These are phyloP conservation scores for Chondrus crispus DNA, from an alignment of 23 red algal genomes.

Conservation along the genomic window DNA sequence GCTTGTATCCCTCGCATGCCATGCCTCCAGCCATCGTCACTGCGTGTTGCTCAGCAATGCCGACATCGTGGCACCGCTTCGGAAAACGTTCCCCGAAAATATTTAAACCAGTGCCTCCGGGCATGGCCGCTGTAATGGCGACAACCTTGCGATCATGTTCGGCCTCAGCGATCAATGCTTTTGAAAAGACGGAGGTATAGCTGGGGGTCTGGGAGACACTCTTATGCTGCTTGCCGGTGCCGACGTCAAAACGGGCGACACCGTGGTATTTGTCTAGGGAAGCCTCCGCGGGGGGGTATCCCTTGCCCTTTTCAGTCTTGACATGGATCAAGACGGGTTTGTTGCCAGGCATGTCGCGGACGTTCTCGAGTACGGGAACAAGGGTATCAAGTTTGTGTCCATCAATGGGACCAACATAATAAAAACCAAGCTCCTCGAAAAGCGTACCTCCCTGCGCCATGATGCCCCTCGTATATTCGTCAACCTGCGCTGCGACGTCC, in stretches of 20 bases:
- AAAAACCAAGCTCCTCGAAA: constrained; percentile 98
- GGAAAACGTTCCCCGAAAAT: constrained; percentile 90
- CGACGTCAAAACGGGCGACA: constrained; percentile 84
- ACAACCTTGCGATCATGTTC: constrained; percentile 90
- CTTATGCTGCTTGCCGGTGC: constrained; percentile 81
- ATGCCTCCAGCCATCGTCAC: constrained; percentile 96
- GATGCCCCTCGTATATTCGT: constrained; percentile 84
- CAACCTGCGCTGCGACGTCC: constrained; percentile 86
- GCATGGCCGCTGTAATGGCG: constrained; percentile 98
- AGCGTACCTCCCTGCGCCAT: constrained; percentile 83
- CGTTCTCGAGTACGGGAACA: constrained; percentile 78
- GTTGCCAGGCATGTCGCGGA: constrained; percentile 95
- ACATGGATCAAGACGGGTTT: constrained; percentile 96
- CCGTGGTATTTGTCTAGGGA: constrained; percentile 98
- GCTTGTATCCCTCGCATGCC: constrained; percentile 89
- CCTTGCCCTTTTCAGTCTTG: constrained; percentile 92
- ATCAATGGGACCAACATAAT: constrained; percentile 96
- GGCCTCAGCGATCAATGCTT: constrained; percentile 84
- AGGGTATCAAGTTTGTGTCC: constrained; percentile 89
- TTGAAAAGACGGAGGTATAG: constrained; percentile 92
- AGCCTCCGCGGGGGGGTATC: constrained; percentile 93
- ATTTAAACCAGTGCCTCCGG: constrained; percentile 92
- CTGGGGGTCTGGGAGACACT: constrained; percentile 58
- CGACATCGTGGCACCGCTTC: constrained; percentile 90
- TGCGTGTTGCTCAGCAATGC: constrained; percentile 98